Evolutionary conservation across 1,284 basidiomycete genomes (phyloP), one percentile per base, ranked within the genome.

Genomic region (Pholiota adiposa): DNA sequence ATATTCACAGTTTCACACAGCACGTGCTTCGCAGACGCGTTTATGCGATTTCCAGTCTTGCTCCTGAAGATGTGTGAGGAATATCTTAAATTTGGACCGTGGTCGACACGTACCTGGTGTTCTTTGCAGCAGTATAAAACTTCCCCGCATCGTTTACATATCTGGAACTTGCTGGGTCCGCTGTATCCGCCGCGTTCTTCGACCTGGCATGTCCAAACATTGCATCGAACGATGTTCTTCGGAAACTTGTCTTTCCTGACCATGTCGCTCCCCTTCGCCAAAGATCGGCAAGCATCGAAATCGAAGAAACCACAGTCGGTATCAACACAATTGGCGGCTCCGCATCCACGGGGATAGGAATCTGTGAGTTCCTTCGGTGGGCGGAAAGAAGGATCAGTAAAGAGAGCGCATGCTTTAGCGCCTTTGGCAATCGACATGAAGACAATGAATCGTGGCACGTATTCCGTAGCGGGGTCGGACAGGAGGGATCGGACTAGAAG

Each of bases 391-490:
- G 68, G 70, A 25, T 65, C 43, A 11, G 65, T 67, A 62, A 70
- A 73, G 53, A 72, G 65, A 4, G 62, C 65, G 14, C 64, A 60
- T 2, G 63, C 65, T 36, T 61, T 65, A 12, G 46, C 43, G 0
- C 50, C 51, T 23, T 29, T 0, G 5, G n/a, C 2, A n/a, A 46
- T 54, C n/a, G 70, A 63, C 23, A 64, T 43, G 40, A 73, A 63
- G 2, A 71, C 50, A 48, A 71, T 66, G 60, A 72, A 72, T 0
- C 68, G 69, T 3, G 72, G 72, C 7, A 72, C 65, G 36, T 72
- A 71, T 23, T 65, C 70, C 33, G 66, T 66, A 9, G 49, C 63
- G 3, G 66, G 69, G 54, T 72, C 71, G 6, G 65, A 65, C 14
- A 70, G 60, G n/a, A 73, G 67, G 8, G 72, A 63, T 14, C 69